Base-by-base conservation (phyloP, 108 stramenopile genomes). In the Nitzschia sp. region DNA sequence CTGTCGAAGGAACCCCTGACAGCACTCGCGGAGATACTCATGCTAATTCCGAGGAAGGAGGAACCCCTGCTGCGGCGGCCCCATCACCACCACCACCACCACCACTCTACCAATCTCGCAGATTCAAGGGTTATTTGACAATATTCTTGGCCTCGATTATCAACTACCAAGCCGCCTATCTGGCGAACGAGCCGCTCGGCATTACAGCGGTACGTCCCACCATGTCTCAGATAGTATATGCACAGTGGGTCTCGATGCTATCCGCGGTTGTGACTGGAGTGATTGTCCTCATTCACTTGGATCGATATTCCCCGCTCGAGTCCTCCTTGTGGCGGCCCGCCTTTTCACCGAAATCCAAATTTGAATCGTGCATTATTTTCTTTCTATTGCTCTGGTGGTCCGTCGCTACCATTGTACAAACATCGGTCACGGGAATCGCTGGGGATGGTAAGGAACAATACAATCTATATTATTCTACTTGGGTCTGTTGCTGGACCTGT, bases 381-480 rank as follows among this genome's bases (percentile, higher is more conserved):
- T 80, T 83, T 45, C 63, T 91, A 58, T 53, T 87, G 0, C 17
- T 89, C 5, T 78, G 88, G 81, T 92, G 91, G 91, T 61, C 82
- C 28, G 50, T 87, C 3, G 85, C 82, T 2, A 67, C 77, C 6
- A 81, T 85, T 68, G 76, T 87, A 19, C 80, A 85, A 56, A 92
- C 91, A 1, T 58, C 74, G 1, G 75, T 85, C 15, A 32, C 63
- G 19, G 90, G 90, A 0, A 77, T 85, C 26, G 87, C 87, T n/a
- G 91, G 91, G 9, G 83, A 88, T 35, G 87, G 84, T 2, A 87
- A 80, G 56, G 84, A 72, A 22, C 84, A 89, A 56, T 89, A 77
- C 77, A 87, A 87, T 44, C 55, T 92, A 2, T 92, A 92, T 48
- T 92, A 76, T 53, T 67, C 63, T 17, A 72, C 72, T 3, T 92